These are phyloP conservation scores for Citrus australasica DNA, from an alignment of 345 rosid genomes.

Conservation along the genomic window DNA sequence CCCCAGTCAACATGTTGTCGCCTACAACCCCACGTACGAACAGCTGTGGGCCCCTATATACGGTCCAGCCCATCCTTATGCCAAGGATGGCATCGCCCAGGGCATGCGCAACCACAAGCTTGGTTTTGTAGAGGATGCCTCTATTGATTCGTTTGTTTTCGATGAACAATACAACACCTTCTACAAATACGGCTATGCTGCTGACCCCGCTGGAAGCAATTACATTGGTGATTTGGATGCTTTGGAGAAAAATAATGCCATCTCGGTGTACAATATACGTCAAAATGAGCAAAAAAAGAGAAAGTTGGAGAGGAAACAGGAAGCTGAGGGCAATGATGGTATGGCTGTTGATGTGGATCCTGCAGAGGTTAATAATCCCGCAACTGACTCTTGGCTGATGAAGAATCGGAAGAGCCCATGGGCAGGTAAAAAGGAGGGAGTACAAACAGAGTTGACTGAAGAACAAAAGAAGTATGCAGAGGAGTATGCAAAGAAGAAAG, in stretches of 20 bases:
- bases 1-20: slow-evolving; percentile 69
- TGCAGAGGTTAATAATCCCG: slow-evolving; percentile 73
- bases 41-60: slow-evolving; percentile 91
- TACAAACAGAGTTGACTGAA: slow-evolving; percentile 78
- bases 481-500: slow-evolving; percentile 91
- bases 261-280: slow-evolving; percentile 76
- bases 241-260: slow-evolving; percentile 52
- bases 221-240: slow-evolving; percentile 80
- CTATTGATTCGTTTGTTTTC: slow-evolving; percentile 75
- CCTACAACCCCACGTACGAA: slow-evolving; percentile 78
- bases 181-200: slow-evolving; percentile 81
- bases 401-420: slow-evolving; percentile 92
- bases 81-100: slow-evolving; percentile 90
- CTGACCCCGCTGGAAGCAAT: slow-evolving; percentile 78
- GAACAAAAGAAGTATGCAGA: slow-evolving; percentile 98
- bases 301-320: slow-evolving; percentile 59
- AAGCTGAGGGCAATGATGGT: slow-evolving; percentile 33
- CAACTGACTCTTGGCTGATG: slow-evolving; percentile 69
- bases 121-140: slow-evolving; percentile 92
- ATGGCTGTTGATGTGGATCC: slow-evolving; percentile 29
- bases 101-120: slow-evolving; percentile 98
- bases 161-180: slow-evolving; percentile 95
- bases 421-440: slow-evolving; percentile 89
- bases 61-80: slow-evolving; percentile 92
- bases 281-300: slow-evolving; percentile 83